Conservation (phyloP, 352 stramenopile species). For the Pythium vanterpoolii region DNA sequence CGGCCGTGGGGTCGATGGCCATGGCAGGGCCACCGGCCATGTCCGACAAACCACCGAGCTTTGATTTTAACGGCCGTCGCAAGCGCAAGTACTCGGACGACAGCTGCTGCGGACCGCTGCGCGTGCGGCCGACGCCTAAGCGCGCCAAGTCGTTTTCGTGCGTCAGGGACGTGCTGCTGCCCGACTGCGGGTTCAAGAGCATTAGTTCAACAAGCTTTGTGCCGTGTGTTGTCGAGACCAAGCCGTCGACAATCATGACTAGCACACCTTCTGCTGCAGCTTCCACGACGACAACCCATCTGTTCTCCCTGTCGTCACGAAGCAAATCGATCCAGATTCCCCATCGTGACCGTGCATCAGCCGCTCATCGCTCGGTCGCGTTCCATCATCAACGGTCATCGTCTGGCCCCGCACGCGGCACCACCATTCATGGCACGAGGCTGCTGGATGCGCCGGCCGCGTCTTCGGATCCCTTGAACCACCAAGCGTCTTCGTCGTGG, state of each 20-base stretch:
- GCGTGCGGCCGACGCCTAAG: constrained; percentile 55
- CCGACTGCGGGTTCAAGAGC: constrained; percentile 15
- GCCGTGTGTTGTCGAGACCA: neutral
- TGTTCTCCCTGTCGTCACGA: constrained; percentile 10
- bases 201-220: constrained; percentile 6
- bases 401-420: constrained; percentile 24
- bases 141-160: constrained; percentile 45
- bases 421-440: neutral
- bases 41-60: constrained; percentile 15
- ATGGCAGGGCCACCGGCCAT: neutral
- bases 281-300: neutral
- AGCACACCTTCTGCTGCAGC: neutral
- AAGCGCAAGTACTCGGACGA: constrained; percentile 59
- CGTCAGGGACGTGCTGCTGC: constrained; percentile 26
- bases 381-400: constrained; percentile 32
- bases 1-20: neutral
- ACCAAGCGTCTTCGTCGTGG: constrained; percentile 27
- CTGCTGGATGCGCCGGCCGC: constrained; percentile 27
- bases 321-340: constrained; percentile 62
- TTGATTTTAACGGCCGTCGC: constrained; percentile 38
- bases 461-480: constrained; percentile 58
- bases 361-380: neutral
- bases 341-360: neutral
- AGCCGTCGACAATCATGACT: neutral
- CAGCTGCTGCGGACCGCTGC: constrained; percentile 23